Base-by-base conservation (phyloP, 441 rosid species). In the Jatropha podagrica region DNA sequence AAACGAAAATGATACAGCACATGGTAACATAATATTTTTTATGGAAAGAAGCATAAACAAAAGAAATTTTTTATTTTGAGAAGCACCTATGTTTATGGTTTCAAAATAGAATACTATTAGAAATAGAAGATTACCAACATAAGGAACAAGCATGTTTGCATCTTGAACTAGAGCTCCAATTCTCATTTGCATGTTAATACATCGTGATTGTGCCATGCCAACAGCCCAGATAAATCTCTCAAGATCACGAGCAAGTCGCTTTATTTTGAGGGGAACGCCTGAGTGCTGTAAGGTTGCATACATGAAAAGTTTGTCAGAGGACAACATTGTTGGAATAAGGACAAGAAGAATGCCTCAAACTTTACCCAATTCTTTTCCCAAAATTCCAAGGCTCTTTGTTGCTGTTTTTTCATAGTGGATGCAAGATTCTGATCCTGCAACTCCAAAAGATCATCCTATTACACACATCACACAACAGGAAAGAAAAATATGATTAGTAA, bases 321-420 rank as follows among this genome's bases (percentile, higher is more conserved):
- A 59, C 52, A 75, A 58, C 58, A 68, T 73, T 20, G 32, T 44
- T 32, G 20, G 59, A 49, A 59, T 67, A 23, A 52, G 26, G 69
- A 69, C 12, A 51, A 59, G 17, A 4, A 51, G n/a, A 76, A 44
- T 20, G 37, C 41, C 65, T 40, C 12, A 41, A 4, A 14, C 58
- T 63, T 52, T 86, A 90, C 99, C 99, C 97, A 95, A 80, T 95
- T 90, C 86, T 86, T 90, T 85, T 83, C 92, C 97, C 97, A 92
- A 82, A 95, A 93, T 23, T 89, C 91, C 61, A 86, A 52, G 80
- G 85, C 97, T 71, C 96, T 86, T 37, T 73, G 65, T 66, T 90
- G 97, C 79, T 90, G 91, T 77, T 83, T 80, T 86, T 83, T 93
- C 86, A 95, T 90, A 41, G 86, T 89, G 78, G 90, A 84, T 77